Conservation (phyloP, 2,329 filamentous ascomycete species). For the Xylaria sp. region DNA sequence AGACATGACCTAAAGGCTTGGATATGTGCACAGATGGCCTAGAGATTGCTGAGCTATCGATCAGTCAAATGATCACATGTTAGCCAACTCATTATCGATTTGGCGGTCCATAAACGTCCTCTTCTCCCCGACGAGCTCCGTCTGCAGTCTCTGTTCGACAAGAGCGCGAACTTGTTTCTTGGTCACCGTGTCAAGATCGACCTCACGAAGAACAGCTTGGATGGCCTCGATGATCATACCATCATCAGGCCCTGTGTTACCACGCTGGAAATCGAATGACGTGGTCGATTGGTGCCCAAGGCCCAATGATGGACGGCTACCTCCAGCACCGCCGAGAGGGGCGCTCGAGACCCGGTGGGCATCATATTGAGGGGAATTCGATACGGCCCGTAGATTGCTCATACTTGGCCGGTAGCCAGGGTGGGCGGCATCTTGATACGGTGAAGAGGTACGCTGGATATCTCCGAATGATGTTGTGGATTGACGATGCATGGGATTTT, state of each 20-base stretch:
- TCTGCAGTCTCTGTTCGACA: slow-evolving; percentile 93
- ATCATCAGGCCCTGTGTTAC: slow-evolving; percentile 76
- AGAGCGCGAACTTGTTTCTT: slow-evolving; percentile 96
- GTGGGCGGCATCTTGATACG: slow-evolving; percentile 66
- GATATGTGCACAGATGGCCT: slow-evolving; percentile 3
- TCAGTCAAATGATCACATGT: slow-evolving; percentile 71
- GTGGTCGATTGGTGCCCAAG: slow-evolving; percentile 61
- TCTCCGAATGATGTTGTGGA: slow-evolving; percentile 76
- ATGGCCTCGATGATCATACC: slow-evolving; percentile 85
- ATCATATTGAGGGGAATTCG: slow-evolving; percentile 59
- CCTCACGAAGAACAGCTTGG: slow-evolving; percentile 82
- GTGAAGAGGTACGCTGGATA: slow-evolving; percentile 63
- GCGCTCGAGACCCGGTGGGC: slow-evolving; percentile 57
- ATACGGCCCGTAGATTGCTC: slow-evolving; percentile 66
- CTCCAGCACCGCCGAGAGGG: slow-evolving; percentile 60
- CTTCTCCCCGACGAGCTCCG: slow-evolving; percentile 85
- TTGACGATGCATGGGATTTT: slow-evolving; percentile 68
- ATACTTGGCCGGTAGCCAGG: slow-evolving; percentile 66
- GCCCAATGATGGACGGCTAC: slow-evolving; percentile 59
- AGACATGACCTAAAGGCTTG: slow-evolving; percentile 1
- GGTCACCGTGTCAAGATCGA: slow-evolving; percentile 95
- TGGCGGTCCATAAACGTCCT: slow-evolving; percentile 89
- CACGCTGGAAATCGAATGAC: slow-evolving; percentile 71
- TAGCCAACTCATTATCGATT: slow-evolving; percentile 93
- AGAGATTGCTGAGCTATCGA: neutral